phyloP scores from a whole-genome alignment of 2,329 filamentous ascomycete genomes.

The Nothophaeocryptopus gaeumannii region DNA sequence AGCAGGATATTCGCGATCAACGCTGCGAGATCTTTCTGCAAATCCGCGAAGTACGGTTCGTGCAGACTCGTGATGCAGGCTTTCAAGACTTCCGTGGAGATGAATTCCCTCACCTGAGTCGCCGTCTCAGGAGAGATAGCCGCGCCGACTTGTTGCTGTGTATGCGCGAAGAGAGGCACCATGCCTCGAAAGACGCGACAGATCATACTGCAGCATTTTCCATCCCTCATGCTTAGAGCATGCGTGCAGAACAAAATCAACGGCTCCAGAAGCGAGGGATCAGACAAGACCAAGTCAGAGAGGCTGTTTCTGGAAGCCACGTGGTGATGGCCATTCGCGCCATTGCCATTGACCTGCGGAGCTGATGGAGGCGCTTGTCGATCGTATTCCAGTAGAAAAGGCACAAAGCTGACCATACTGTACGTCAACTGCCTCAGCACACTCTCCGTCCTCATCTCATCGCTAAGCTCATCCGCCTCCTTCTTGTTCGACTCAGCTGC shows the following conservation, averaged over 20 bases:
- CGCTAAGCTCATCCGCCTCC: conserved; percentile 70
- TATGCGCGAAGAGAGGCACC: conserved; percentile 68
- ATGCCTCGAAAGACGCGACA: conserved; percentile 83
- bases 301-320: conserved; percentile 55
- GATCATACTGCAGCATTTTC: conserved; percentile 80
- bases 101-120: conserved; percentile 77
- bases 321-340: conserved; percentile 11
- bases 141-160: conserved; percentile 16
- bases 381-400: conserved; percentile 72
- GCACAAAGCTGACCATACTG: conserved; percentile 86
- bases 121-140: conserved; percentile 42
- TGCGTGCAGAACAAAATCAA: conserved; percentile 90
- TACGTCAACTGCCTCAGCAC: conserved; percentile 91
- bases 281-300: conserved; percentile 77
- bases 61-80: conserved; percentile 87
- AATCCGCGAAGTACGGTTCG: conserved; percentile 93
- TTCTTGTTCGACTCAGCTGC: conserved; percentile 59
- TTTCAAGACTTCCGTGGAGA: conserved; percentile 82
- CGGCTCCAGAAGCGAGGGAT: conserved; percentile 76
- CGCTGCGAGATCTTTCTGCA: conserved; percentile 85
- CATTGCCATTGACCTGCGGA: conserved; percentile 12
- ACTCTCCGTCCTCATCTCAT: conserved; percentile 98
- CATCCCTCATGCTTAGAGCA: conserved; percentile 84
- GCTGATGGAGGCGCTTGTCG: conserved; percentile 42
- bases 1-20: conserved; percentile 83